A percentile compares a stretch with the other conserved stretches of the same genome.
Evolutionary conservation across 371 early-diverging fungal genomes (phyloP).

Genomic region (Lichtheimia ramosa): DNA sequence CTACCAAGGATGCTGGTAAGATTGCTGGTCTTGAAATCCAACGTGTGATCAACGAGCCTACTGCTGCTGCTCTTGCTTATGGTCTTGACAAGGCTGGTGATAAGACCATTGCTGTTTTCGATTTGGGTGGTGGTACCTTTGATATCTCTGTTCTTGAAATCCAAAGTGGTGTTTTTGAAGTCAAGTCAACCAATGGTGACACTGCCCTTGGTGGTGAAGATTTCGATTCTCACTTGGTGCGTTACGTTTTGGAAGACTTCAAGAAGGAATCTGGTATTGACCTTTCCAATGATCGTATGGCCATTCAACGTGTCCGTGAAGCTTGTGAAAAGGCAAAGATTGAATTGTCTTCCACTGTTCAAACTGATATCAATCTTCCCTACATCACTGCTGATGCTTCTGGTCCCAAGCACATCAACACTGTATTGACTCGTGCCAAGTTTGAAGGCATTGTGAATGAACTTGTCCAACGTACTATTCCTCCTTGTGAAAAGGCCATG

Average conservation of each 20-base stretch:
- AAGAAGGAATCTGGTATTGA: constrained; percentile 79
- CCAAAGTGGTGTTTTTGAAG: constrained; percentile 98
- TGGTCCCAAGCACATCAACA: constrained; percentile 96
- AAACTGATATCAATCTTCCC: constrained; percentile 96
- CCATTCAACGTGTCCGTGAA: constrained; percentile 94
- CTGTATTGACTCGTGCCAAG: constrained; percentile 88
- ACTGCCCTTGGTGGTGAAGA: constrained; percentile 99
- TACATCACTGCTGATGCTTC: constrained; percentile 92
- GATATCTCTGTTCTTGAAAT: constrained; percentile 99
- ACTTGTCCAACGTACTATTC: constrained; percentile 89
- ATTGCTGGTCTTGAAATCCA: constrained; percentile 97
- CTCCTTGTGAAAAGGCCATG: constrained; percentile 96
- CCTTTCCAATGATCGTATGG: constrained; percentile 83
- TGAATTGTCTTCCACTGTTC: constrained; percentile 90
- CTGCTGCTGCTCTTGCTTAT: constrained; percentile 98
- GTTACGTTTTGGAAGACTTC: constrained; percentile 82
- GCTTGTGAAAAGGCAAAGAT: constrained; percentile 99
- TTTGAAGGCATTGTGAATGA: constrained; percentile 83
- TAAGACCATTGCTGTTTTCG: constrained; percentile 96
- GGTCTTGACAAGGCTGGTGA: constrained; percentile 94
- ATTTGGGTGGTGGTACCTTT: constrained; percentile 99
- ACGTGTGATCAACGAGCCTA: constrained; percentile 99
- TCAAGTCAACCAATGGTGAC: constrained; percentile 96
- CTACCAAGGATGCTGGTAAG: constrained; percentile 97
- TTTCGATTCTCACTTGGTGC: constrained; percentile 91